Conservation (phyloP, 441 rosid species). For the California macrophylla region DNA sequence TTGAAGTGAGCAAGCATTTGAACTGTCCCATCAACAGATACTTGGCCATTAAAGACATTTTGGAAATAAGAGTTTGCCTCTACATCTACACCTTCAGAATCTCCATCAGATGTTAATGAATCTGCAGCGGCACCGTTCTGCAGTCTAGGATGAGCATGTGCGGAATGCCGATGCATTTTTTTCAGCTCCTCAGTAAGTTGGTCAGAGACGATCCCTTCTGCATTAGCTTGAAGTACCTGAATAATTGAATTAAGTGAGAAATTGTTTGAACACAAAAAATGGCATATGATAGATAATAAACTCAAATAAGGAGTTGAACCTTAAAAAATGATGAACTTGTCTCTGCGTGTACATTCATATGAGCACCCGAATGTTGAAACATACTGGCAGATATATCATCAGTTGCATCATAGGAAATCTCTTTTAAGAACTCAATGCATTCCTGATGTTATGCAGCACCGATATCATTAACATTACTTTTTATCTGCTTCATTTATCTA, state of each 20-base stretch:
- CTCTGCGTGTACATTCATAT: slow-evolving; percentile 54
- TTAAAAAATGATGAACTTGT: slow-evolving; percentile 52
- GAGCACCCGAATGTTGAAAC: slow-evolving; percentile 51
- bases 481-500: slow-evolving; percentile 7
- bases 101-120: slow-evolving; percentile 58
- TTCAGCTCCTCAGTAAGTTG: slow-evolving; percentile 71
- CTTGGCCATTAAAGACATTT: slow-evolving; percentile 79
- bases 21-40: slow-evolving; percentile 84
- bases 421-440: slow-evolving; percentile 76
- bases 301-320: slow-evolving; percentile 34
- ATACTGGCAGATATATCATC: slow-evolving; percentile 54
- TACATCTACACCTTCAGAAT: slow-evolving; percentile 72
- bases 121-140: slow-evolving; percentile 72
- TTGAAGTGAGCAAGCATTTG: slow-evolving; percentile 92
- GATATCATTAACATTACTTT: slow-evolving; percentile 18
- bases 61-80: slow-evolving; percentile 97
- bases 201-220: slow-evolving; percentile 24
- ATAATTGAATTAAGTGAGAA: neutral
- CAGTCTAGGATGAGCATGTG: slow-evolving; percentile 48
- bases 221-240: slow-evolving; percentile 69
- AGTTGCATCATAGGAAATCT: slow-evolving; percentile 56
- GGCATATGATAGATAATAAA: neutral
- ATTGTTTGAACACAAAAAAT: too few relatives aligned
- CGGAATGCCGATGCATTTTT: slow-evolving; percentile 41
- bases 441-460: slow-evolving; percentile 44